phyloP scores from a whole-genome alignment of 305 asterid genomes.

The Coffea humblotiana region DNA sequence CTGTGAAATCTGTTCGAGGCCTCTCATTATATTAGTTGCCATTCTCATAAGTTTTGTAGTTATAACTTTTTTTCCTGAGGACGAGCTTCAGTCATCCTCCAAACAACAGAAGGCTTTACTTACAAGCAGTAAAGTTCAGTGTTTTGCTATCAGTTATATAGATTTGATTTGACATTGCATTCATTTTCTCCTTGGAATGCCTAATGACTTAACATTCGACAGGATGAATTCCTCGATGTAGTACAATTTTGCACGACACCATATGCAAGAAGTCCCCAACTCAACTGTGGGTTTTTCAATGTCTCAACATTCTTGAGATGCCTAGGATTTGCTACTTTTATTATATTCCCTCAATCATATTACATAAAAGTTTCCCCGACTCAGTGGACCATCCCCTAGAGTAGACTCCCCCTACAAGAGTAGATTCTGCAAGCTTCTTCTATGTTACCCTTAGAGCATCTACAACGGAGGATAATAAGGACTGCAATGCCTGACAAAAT shows the following conservation, averaged over 20 bases:
- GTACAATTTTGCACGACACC: neutral
- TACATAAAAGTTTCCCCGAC: too few species aligned
- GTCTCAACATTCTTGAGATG: neutral
- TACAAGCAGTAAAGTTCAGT: neutral
- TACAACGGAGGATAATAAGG: too few species aligned
- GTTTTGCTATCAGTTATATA: neutral
- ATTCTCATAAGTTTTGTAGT: constrained; percentile 3
- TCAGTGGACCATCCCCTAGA: too few species aligned
- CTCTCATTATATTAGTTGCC: neutral
- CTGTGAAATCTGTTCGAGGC: neutral
- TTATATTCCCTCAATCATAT: neutral
- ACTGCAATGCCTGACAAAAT: too few species aligned
- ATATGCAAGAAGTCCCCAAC: neutral
- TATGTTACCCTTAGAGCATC: too few species aligned
- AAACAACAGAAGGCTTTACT: neutral
- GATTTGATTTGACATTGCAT: neutral
- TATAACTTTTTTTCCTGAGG: neutral
- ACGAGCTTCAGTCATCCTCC: neutral
- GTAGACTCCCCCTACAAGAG: too few species aligned
- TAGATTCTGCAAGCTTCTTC: too few species aligned
- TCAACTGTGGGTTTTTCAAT: neutral
- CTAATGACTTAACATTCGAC: too few species aligned
- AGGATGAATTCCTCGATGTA: neutral
- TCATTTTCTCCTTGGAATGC: neutral
- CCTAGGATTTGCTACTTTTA: neutral